Conservation (phyloP, 768 basidiomycete genomes). For the Astraeus odoratus region DNA sequence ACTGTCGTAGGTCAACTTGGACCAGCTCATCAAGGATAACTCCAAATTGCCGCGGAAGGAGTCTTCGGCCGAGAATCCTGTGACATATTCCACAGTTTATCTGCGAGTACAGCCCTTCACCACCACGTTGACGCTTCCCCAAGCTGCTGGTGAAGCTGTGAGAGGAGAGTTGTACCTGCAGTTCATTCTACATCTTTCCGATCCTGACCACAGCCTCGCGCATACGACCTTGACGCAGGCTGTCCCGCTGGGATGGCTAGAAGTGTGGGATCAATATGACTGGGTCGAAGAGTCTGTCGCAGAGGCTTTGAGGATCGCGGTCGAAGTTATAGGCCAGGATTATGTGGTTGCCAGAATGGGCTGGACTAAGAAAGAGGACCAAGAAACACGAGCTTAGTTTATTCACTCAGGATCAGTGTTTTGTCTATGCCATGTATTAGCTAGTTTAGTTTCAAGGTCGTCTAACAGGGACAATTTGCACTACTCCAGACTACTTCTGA, state of each 20-base stretch:
- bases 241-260: constrained; percentile 80
- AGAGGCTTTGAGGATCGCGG: constrained; percentile 73
- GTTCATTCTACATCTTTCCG: constrained; percentile 59
- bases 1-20: constrained; percentile 58
- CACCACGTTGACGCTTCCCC: constrained; percentile 44
- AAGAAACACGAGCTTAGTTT: neutral
- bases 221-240: constrained; percentile 79
- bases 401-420: constrained; percentile 8
- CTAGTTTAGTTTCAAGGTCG: constrained; percentile 7
- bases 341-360: constrained; percentile 85
- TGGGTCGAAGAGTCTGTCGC: constrained; percentile 97
- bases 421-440: constrained; percentile 6
- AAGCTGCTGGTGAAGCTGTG: constrained; percentile 16
- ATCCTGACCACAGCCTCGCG: constrained; percentile 72
- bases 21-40: constrained; percentile 66
- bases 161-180: constrained; percentile 38
- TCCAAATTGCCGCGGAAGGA: constrained; percentile 25
- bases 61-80: constrained; percentile 44
- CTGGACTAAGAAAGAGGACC: constrained; percentile 44
- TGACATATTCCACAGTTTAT: constrained; percentile 85
- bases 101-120: constrained; percentile 89
- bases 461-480: neutral
- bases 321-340: constrained; percentile 90
- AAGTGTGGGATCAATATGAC: constrained; percentile 83
- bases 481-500: constrained; percentile 48